phyloP scores from a whole-genome alignment of 805 yeast genomes.

The Schizosaccharomyces lindneri region DNA sequence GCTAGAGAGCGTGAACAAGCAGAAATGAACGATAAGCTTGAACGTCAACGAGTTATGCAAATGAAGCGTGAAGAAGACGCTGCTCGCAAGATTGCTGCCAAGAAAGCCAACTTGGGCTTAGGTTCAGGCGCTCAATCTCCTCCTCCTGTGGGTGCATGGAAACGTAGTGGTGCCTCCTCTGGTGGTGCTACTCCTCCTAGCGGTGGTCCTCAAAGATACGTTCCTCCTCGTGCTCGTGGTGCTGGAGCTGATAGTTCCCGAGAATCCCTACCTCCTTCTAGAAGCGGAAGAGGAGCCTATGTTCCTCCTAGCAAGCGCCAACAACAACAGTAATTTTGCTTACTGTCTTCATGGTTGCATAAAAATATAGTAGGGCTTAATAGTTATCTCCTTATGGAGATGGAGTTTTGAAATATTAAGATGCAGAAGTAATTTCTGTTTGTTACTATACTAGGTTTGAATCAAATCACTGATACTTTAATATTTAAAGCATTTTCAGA shows the following conservation, averaged over 20 bases:
- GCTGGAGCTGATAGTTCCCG: not conserved
- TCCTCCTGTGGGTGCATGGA: not conserved
- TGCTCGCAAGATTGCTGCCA: slow-evolving; percentile 1
- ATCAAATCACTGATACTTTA: too few species aligned
- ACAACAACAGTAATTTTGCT: not conserved
- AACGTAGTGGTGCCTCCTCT: not conserved
- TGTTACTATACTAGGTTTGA: too few species aligned
- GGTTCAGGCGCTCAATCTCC: not conserved
- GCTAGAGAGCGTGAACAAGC: not conserved
- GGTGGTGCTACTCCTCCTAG: not conserved
- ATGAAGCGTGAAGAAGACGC: slow-evolving; percentile 1
- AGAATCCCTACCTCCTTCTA: not conserved
- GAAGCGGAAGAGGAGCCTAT: not conserved
- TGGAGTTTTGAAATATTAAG: too few species aligned
- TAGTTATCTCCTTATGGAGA: too few species aligned
- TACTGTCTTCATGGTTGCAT: not conserved
- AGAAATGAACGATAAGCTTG: not conserved
- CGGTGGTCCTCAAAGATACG: not conserved
- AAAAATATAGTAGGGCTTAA: too few species aligned
- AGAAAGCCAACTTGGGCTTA: not conserved
- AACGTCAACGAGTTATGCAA: not conserved
- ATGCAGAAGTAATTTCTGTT: too few species aligned
- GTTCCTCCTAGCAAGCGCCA: slow-evolving; percentile 1
- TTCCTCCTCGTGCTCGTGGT: not conserved
- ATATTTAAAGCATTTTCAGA: too few species aligned